Base-by-base conservation (phyloP, 2,329 filamentous ascomycete genomes). In the Cladosporium sphaerospermum region DNA sequence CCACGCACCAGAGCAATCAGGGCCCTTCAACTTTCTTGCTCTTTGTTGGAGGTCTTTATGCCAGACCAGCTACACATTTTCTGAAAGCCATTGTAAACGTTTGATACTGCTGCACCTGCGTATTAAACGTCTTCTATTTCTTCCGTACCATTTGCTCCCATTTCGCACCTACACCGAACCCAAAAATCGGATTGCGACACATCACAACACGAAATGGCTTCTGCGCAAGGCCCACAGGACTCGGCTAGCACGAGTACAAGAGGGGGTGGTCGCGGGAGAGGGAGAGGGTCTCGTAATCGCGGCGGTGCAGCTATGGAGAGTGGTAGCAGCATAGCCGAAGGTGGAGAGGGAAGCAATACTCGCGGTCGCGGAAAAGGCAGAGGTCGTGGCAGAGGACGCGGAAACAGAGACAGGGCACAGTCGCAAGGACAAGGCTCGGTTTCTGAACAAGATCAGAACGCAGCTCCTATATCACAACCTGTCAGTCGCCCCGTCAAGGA, bases 401-500 rank as follows among this genome's bases (percentile, higher is more conserved):
- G 66, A 14, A 63, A 67, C 48, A 62, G 68, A 59, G 69, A 69
- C 9, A 60, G 67, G 54, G 62, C 64, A 47, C 60, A 64, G 50
- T 60, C 55, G 42, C 66, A 62, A 18, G 54, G 53, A 23, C 58
- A 62, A 28, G 44, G 55, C 14, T 39, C 53, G 16, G 45, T 53
- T n/a, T 62, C 32, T 58, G 64, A 43, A 60, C 60, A 40, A 19
- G 48, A 44, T 32, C 56, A 62, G 14, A 58, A 58, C 47, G 44
- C 56, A 53, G 62, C 69, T 62, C 70, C 71, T 59, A 71, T 71
- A 44, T 70, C 68, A 13, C 63, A 65, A 53, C 64, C 59, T 52
- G 69, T 73, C 73, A 66, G 63, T 69, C 70, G 68, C 71, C 70
- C 71, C 70, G 73, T 71, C 69, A 71, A 70, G 73, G 71, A 71